These are phyloP conservation scores for Gastrolobium villosum DNA, from an alignment of 306 rosid species.

Conservation along the genomic window DNA sequence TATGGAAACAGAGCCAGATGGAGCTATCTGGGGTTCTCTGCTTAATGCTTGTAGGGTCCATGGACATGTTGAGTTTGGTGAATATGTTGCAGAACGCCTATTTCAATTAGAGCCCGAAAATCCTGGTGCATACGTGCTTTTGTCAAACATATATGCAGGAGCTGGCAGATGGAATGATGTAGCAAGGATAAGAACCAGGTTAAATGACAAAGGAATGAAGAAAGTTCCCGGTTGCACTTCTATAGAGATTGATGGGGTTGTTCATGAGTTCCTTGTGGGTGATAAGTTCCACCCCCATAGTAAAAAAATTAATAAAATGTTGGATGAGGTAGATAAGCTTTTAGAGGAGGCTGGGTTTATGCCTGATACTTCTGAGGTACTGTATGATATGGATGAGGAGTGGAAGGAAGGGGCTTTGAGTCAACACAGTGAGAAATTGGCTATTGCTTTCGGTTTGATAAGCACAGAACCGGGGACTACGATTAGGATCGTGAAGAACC, in stretches of 20 bases:
- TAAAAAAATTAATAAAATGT: slow-evolving; percentile 64
- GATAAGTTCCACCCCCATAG: slow-evolving; percentile 73
- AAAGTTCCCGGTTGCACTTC: slow-evolving; percentile 93
- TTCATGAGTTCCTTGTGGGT: slow-evolving; percentile 90
- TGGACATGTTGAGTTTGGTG: slow-evolving; percentile 71
- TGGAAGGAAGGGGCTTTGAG: slow-evolving; percentile 88
- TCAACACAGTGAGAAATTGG: slow-evolving; percentile 89
- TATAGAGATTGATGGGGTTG: slow-evolving; percentile 75
- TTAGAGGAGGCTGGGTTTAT: slow-evolving; percentile 68
- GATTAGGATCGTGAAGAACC: slow-evolving; percentile 82
- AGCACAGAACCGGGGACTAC: slow-evolving; percentile 83
- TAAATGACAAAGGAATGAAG: slow-evolving; percentile 82
- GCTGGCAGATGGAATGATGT: slow-evolving; percentile 91
- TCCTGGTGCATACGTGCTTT: slow-evolving; percentile 73
- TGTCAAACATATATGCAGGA: slow-evolving; percentile 85
- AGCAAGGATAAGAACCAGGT: slow-evolving; percentile 75
- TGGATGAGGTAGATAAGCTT: slow-evolving; percentile 72
- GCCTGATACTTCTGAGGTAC: slow-evolving; percentile 85
- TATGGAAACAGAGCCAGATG: slow-evolving; percentile 88
- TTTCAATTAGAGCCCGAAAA: slow-evolving; percentile 79
- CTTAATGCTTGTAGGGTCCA: slow-evolving; percentile 83
- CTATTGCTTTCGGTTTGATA: slow-evolving; percentile 86
- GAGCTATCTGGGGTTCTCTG: slow-evolving; percentile 89
- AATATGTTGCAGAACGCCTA: slow-evolving; percentile 67
- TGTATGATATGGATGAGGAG: slow-evolving; percentile 82